These are phyloP conservation scores for Phytophthora pisi DNA, from an alignment of 352 stramenopile species.

Conservation along the genomic window DNA sequence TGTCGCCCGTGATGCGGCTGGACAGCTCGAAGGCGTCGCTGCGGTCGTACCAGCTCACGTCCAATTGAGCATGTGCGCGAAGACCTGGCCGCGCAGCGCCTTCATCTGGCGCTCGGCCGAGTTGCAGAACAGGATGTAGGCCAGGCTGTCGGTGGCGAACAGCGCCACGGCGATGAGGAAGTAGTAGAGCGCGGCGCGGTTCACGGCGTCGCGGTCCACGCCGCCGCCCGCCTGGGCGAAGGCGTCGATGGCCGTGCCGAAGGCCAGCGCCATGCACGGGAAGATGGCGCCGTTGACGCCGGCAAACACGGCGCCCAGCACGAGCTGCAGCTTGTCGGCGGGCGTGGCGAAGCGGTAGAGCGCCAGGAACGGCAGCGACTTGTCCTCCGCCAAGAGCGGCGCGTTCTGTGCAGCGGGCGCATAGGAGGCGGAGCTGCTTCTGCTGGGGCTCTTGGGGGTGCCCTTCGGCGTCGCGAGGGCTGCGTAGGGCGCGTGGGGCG, in stretches of 20 bases:
- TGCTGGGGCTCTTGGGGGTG: neutral
- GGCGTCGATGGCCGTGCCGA: slow-evolving; percentile 49
- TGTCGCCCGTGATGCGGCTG: slow-evolving; percentile 45
- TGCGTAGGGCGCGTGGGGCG: neutral
- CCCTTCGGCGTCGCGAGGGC: neutral
- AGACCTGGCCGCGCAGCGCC: slow-evolving; percentile 27
- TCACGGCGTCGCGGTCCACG: slow-evolving; percentile 33
- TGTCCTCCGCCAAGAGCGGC: slow-evolving; percentile 1
- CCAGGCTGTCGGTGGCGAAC: slow-evolving; percentile 32
- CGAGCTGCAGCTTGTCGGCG: slow-evolving; percentile 39
- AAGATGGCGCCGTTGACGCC: slow-evolving; percentile 51
- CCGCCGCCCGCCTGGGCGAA: slow-evolving; percentile 37
- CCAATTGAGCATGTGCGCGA: slow-evolving; percentile 54
- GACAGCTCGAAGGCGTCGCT: slow-evolving; percentile 42
- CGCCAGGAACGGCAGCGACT: slow-evolving; percentile 22
- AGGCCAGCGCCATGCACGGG: slow-evolving; percentile 59
- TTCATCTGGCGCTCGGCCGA: slow-evolving; percentile 48
- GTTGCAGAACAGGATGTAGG: slow-evolving; percentile 20
- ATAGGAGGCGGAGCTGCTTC: neutral
- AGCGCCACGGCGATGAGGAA: slow-evolving; percentile 38
- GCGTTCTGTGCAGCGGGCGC: neutral
- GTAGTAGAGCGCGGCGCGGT: slow-evolving; percentile 36
- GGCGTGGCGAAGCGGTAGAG: slow-evolving; percentile 47
- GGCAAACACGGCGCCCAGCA: slow-evolving; percentile 36
- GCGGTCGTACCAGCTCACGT: slow-evolving; percentile 51